Evolutionary conservation across 2,329 filamentous ascomycete species (phyloP).

Genomic region (Beauveria brongniartii): DNA sequence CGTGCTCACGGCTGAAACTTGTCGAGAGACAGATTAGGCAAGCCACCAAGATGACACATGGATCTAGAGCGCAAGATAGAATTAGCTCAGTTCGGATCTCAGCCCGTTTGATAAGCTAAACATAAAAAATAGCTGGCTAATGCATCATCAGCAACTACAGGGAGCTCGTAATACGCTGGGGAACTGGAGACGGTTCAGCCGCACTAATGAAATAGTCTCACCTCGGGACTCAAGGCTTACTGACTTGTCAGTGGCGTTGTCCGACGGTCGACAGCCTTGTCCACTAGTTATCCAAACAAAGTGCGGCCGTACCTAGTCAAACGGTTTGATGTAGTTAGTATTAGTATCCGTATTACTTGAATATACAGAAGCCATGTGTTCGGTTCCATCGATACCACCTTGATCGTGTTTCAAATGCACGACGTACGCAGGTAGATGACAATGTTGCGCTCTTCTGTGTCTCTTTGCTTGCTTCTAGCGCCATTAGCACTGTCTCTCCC

Average conservation of each 20-base stretch:
- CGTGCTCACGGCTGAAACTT: neutral
- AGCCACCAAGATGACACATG: neutral
- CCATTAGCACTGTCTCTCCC: neutral
- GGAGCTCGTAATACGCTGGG: neutral
- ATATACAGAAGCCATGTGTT: neutral
- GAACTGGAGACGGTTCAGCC: neutral
- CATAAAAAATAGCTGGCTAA: neutral
- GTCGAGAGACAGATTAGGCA: neutral
- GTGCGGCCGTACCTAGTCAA: neutral
- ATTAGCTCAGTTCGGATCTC: neutral
- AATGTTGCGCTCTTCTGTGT: neutral
- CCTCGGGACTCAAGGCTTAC: neutral
- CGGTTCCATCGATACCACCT: neutral
- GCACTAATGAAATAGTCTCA: neutral
- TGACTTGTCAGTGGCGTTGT: neutral
- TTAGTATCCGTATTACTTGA: neutral
- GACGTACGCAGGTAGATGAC: neutral
- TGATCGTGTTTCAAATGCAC: neutral
- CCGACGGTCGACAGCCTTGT: neutral
- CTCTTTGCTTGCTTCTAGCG: neutral
- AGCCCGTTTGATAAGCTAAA: neutral
- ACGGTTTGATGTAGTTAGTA: neutral
- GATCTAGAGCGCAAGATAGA: neutral
- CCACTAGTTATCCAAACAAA: too few species aligned
- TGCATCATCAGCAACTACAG: conserved; percentile 1